A percentile compares a stretch with the other conserved stretches of the same genome.
Evolutionary conservation across 1,139 yeast species (phyloP).

Genomic region (Blastobotrys capitulatus): DNA sequence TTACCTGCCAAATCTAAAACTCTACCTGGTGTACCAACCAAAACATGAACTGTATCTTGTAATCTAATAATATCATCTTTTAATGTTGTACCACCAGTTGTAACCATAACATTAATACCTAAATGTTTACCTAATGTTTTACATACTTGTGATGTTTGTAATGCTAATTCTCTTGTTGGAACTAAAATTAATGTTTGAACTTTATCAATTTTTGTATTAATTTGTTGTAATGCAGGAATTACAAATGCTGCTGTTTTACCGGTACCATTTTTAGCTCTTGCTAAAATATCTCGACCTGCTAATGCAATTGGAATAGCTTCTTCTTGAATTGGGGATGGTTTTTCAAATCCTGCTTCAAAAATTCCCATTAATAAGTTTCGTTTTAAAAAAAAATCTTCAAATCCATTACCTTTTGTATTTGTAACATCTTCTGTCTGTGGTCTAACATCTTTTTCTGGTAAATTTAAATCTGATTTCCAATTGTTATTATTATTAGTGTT

Average conservation of each 20-base stretch:
- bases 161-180: conserved; percentile 94
- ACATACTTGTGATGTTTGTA: conserved; percentile 95
- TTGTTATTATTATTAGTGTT: conserved; percentile 20
- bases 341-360: conserved; percentile 97
- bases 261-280: conserved; percentile 98
- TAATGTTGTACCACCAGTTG: conserved; percentile 96
- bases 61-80: conserved; percentile 92
- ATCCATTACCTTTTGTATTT: conserved; percentile 82
- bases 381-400: conserved; percentile 87
- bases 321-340: conserved; percentile 97
- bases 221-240: conserved; percentile 77
- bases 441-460: conserved; percentile 81
- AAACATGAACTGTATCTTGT: conserved; percentile 83
- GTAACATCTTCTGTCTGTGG: conserved; percentile 97
- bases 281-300: conserved; percentile 92
- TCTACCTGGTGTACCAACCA: conserved; percentile 97
- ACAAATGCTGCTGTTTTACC: conserved; percentile 97
- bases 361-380: conserved; percentile 96
- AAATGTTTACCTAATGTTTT: conserved; percentile 95
- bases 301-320: conserved; percentile 95
- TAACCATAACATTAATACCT: conserved; percentile 92
- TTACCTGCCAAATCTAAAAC: conserved; percentile 91
- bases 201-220: conserved; percentile 76
- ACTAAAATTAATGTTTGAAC: conserved; percentile 87
- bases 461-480: conserved; percentile 72